phyloP scores from a whole-genome alignment of 345 rosid species.

The Capsella bursapastoris region DNA sequence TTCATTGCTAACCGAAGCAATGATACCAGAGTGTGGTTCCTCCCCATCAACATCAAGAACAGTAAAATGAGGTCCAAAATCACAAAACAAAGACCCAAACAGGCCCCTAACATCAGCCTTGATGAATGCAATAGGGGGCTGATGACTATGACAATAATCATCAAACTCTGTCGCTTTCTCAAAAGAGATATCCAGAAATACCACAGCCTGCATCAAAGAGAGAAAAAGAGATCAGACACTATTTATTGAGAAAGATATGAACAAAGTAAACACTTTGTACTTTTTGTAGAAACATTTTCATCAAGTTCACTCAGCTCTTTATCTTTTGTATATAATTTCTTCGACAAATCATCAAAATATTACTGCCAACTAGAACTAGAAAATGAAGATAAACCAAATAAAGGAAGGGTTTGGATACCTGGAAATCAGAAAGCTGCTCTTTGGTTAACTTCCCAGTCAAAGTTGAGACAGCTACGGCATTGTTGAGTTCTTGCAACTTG shows the following conservation, averaged over 20 bases:
- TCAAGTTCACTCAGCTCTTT: background rate
- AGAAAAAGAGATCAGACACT: background rate
- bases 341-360: background rate
- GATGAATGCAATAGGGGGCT: constrained; percentile 73
- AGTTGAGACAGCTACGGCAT: constrained; percentile 68
- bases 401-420: constrained; percentile 50
- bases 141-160: constrained; percentile 67
- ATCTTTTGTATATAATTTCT: background rate
- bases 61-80: constrained; percentile 70
- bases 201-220: constrained; percentile 67
- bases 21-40: constrained; percentile 74
- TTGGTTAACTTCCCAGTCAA: constrained; percentile 66
- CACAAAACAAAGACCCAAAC: constrained; percentile 74
- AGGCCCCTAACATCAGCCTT: constrained; percentile 79
- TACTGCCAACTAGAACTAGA: background rate
- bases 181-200: constrained; percentile 71
- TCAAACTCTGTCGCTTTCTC: constrained; percentile 67
- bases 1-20: constrained; percentile 74
- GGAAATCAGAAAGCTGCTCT: constrained; percentile 78
- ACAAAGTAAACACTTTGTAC: constrained; percentile 1
- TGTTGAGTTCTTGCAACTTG: constrained; percentile 89
- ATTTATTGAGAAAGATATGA: background rate
- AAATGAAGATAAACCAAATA: background rate
- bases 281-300: constrained; percentile 8
- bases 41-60: constrained; percentile 76